Evolutionary conservation across 495 filamentous ascomycete species (phyloP).

Genomic region (Talaromyces ruber): DNA sequence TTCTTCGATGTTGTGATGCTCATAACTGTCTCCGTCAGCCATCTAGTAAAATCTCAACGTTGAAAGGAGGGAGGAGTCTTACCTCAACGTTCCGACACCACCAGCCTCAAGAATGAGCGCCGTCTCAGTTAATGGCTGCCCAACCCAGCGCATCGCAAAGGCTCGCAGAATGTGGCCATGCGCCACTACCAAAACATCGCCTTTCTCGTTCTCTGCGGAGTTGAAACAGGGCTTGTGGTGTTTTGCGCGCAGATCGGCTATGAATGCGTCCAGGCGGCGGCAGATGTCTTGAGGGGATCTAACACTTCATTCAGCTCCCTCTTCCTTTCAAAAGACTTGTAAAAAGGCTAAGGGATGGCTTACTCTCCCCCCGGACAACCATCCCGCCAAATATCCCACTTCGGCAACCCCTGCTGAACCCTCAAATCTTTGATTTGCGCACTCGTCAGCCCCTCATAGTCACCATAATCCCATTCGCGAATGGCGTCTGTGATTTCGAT

Average conservation of each 20-base stretch:
- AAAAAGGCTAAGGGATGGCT: too few species aligned
- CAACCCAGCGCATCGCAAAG: conserved; percentile 83
- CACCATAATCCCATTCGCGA: conserved; percentile 92
- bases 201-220: conserved; percentile 32
- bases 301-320: neutral
- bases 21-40: conserved; percentile 42
- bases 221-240: conserved; percentile 37
- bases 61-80: neutral
- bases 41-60: neutral
- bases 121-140: conserved; percentile 51
- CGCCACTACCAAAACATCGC: conserved; percentile 61
- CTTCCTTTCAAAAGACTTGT: too few species aligned
- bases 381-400: conserved; percentile 81
- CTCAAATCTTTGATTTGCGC: conserved; percentile 57
- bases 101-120: conserved; percentile 61
- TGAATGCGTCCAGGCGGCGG: conserved; percentile 62
- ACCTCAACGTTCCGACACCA: conserved; percentile 76
- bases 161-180: conserved; percentile 86
- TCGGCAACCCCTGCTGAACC: conserved; percentile 20
- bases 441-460: conserved; percentile 85
- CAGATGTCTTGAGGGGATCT: conserved; percentile 61
- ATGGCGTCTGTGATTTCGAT: conserved; percentile 70
- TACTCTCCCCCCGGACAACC: conserved; percentile 66
- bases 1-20: conserved; percentile 58
- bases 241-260: conserved; percentile 58